Conservation (phyloP, 2,329 filamentous ascomycete genomes). For the Aspergillus aculeatinus region DNA sequence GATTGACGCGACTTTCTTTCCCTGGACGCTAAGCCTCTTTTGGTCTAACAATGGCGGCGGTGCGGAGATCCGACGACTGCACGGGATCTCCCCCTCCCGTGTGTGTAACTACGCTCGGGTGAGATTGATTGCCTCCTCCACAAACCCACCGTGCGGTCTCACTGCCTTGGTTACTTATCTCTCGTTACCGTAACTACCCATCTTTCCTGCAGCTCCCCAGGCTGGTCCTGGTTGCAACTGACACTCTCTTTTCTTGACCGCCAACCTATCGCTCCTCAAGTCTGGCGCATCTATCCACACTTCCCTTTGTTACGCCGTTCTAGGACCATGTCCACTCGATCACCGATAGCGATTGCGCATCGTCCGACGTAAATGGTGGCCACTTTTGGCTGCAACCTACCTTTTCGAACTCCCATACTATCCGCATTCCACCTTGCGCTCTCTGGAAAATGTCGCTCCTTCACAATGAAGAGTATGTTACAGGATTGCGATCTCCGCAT, state of each 20-base stretch:
- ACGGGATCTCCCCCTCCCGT: slow-evolving; percentile 10
- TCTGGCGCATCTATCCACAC: slow-evolving; percentile 10
- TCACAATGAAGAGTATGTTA: slow-evolving; percentile 52
- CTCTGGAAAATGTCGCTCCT: slow-evolving; percentile 47
- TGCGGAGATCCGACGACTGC: slow-evolving; percentile 4
- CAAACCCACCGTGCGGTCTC: not conserved
- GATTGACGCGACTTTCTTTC: too few species aligned
- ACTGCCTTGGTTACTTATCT: not conserved
- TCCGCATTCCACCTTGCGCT: not conserved
- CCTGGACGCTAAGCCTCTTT: too few species aligned
- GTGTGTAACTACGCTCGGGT: not conserved
- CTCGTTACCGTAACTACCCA: slow-evolving; percentile 10
- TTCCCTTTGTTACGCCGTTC: slow-evolving; percentile 14
- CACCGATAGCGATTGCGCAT: slow-evolving; percentile 5
- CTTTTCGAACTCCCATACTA: not conserved
- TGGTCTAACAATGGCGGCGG: not conserved
- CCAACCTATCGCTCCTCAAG: slow-evolving; percentile 7
- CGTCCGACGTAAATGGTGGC: slow-evolving; percentile 6
- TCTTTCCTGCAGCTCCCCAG: slow-evolving; percentile 18
- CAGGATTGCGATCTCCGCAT: not conserved
- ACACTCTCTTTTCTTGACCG: slow-evolving; percentile 11
- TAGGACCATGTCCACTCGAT: slow-evolving; percentile 12
- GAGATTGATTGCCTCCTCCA: slow-evolving; percentile 5
- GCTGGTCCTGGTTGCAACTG: slow-evolving; percentile 35
- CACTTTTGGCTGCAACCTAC: slow-evolving; percentile 3